Evolutionary conservation across 352 stramenopile genomes (phyloP), one percentile per base, ranked within the genome.

Genomic region (Globisporangium sylvaticum): DNA sequence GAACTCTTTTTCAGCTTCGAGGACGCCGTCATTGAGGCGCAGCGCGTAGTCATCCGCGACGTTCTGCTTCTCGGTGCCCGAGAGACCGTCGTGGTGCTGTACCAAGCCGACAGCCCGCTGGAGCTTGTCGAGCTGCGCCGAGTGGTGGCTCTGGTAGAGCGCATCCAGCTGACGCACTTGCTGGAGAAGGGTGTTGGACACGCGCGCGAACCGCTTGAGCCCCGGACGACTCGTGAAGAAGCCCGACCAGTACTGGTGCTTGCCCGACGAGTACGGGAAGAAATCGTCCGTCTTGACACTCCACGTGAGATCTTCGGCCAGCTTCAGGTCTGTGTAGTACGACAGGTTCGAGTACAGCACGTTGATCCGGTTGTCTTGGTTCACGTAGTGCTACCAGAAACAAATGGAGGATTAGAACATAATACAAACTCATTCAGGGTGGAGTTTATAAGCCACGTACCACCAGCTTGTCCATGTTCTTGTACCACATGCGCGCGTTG

Each of bases 401-500:
- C 61, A 55, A 12, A 72, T 14, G 5, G 58, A 32, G 29, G 29
- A 32, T 32, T 12, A 55, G 5, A 18, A n/a, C n/a, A n/a, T n/a
- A n/a, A 46, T 42, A 57, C 25, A 44, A 62, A 37, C 31, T 31
- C 20, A 1, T n/a, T 42, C 31, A 58, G 20, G 3, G 3, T 52
- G 10, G 27, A 39, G 24, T 10, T 50, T 14, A 44, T 12, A 39
- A 27, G 2, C 9, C 20, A 65, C 46, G 55, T 58, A 76, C 70
- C 59, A 99, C 97, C 9, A 99, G 74, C 56, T 97, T 95, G 81
- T 99, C 97, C 66, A 99, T 83, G 74, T 98, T 99, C 63, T 97
- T 91, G 80, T 89, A 98, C 83, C 89, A 98, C 9, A 76, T 81
- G 20, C 75, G 72, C 4, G 91, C 88, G 63, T 98, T 96, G 65